Percentiles rank a stretch among this genome's conserved stretches.
These are phyloP conservation scores for Umbelopsis isabellina DNA, from an alignment of 192 early-diverging fungal genomes.

Conservation along the genomic window DNA sequence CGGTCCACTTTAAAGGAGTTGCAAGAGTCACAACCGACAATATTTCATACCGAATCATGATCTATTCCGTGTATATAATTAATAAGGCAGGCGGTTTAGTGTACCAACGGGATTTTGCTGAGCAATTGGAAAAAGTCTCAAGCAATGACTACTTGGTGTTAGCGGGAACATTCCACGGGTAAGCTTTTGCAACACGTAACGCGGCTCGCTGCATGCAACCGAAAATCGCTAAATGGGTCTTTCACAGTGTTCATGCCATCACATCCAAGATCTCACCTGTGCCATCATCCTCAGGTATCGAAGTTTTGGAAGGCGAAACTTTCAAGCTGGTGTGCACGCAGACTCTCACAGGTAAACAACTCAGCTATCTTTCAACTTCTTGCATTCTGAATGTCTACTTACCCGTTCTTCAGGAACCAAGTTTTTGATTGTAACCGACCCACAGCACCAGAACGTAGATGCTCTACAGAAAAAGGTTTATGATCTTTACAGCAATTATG, in stretches of 20 bases:
- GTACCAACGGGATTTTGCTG: constrained; percentile 89
- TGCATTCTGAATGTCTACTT: not conserved
- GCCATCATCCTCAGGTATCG: constrained; percentile 79
- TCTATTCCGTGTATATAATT: constrained; percentile 82
- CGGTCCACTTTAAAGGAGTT: too few relatives aligned
- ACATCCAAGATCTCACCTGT: constrained; percentile 92
- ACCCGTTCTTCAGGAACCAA: constrained; percentile 73
- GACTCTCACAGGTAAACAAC: constrained; percentile 79
- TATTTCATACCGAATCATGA: constrained; percentile 52
- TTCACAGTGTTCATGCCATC: constrained; percentile 88
- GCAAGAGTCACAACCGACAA: not conserved
- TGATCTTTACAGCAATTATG: constrained; percentile 92
- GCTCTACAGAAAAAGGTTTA: constrained; percentile 70
- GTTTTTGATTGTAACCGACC: constrained; percentile 90
- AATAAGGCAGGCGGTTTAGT: constrained; percentile 94
- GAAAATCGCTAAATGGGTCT: not conserved
- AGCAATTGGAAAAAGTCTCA: constrained; percentile 80
- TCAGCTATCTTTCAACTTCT: not conserved
- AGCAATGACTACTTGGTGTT: constrained; percentile 98
- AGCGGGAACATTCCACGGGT: constrained; percentile 97
- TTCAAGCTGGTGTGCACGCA: constrained; percentile 95
- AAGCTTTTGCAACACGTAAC: constrained; percentile 19
- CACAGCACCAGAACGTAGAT: constrained; percentile 73
- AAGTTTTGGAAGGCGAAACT: constrained; percentile 88
- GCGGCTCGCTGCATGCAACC: not conserved